phyloP scores from a whole-genome alignment of 495 filamentous ascomycete genomes.

The Aspergillus homomorphus region DNA sequence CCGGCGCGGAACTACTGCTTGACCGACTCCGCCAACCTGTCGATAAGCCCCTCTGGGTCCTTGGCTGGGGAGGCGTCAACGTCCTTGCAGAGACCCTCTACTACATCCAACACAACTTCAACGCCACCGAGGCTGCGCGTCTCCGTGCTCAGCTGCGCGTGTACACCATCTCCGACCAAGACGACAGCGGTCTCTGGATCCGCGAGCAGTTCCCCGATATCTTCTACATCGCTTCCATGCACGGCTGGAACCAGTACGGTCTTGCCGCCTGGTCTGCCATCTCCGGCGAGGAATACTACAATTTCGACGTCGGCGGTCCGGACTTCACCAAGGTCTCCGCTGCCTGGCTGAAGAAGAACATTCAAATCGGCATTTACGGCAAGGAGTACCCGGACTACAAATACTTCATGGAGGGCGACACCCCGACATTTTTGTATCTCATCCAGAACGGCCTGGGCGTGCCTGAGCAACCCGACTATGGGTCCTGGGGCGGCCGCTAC shows the following conservation, averaged over 20 bases:
- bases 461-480: conserved; percentile 42
- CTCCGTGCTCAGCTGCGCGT: conserved; percentile 41
- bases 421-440: conserved; percentile 44
- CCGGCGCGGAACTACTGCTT: conserved; percentile 40
- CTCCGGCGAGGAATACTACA: conserved; percentile 43
- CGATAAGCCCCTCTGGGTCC: conserved; percentile 40
- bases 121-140: conserved; percentile 23
- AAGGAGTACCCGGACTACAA: conserved; percentile 38
- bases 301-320: conserved; percentile 44
- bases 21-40: conserved; percentile 25
- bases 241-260: conserved; percentile 49
- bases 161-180: conserved; percentile 50
- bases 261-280: conserved; percentile 48
- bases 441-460: conserved; percentile 48
- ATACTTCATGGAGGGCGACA: conserved; percentile 48
- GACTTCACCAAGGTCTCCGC: conserved; percentile 36
- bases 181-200: conserved; percentile 49
- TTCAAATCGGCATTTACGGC: conserved; percentile 44
- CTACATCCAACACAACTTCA: conserved; percentile 27
- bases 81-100: conserved; percentile 42
- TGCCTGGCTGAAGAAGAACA: conserved; percentile 45
- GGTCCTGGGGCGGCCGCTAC: conserved; percentile 49
- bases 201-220: conserved; percentile 42
- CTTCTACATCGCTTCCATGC: conserved; percentile 44
- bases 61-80: conserved; percentile 49